A percentile compares a stretch with the other conserved stretches of the same genome.
Conservation (phyloP, 2,329 filamentous ascomycete genomes). For the Sporothrix inflata region DNA sequence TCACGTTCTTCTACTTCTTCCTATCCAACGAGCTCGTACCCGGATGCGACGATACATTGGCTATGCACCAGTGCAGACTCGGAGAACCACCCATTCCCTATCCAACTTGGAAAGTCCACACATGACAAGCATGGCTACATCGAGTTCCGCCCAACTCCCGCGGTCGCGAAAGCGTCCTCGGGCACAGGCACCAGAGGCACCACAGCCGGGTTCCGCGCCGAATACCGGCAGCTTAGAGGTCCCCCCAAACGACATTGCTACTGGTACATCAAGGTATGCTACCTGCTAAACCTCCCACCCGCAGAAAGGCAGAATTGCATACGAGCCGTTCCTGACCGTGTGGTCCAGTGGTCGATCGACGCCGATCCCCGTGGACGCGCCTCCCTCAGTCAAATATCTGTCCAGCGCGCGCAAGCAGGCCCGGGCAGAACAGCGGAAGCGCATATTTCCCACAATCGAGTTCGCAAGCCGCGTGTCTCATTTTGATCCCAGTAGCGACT, state of each 20-base stretch:
- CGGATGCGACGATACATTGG: no score
- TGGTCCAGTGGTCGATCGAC: slow-evolving; percentile 74
- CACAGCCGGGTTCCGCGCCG: neutral
- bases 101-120: no score
- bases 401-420: slow-evolving; percentile 82
- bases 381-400: slow-evolving; percentile 85
- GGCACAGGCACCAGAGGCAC: slow-evolving; percentile 37
- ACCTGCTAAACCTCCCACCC: neutral
- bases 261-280: slow-evolving; percentile 9
- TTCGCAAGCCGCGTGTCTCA: slow-evolving; percentile 91
- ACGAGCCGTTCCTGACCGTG: slow-evolving; percentile 29
- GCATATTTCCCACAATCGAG: slow-evolving; percentile 90
- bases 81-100: no score
- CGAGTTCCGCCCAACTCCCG: neutral
- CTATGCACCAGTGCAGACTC: no score
- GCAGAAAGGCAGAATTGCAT: neutral
- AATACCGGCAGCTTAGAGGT: slow-evolving; percentile 39
- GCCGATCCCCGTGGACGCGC: slow-evolving; percentile 83
- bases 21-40: no score
- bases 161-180: neutral
- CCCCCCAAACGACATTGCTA: slow-evolving; percentile 22
- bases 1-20: no score
- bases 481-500: slow-evolving; percentile 90
- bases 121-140: neutral
- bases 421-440: slow-evolving; percentile 76